Evolutionary conservation across 306 rosid species (phyloP).

Genomic region (Cucumis hystrix): DNA sequence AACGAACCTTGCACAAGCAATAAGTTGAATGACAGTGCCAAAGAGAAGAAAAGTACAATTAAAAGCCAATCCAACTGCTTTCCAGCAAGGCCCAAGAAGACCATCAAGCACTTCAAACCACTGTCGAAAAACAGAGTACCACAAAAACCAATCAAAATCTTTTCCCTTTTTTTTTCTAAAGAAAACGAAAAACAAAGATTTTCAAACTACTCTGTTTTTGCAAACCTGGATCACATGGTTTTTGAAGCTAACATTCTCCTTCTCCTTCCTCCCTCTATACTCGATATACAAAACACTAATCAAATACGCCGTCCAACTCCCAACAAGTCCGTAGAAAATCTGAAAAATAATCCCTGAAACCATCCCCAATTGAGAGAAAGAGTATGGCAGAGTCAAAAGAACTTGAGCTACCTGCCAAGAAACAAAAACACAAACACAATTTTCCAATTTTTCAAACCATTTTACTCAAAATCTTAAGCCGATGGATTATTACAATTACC

Average conservation of each 20-base stretch:
- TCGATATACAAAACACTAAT: slow-evolving; percentile 50
- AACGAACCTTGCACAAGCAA: slow-evolving; percentile 60
- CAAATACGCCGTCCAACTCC: slow-evolving; percentile 61
- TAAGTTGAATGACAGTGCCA: slow-evolving; percentile 62
- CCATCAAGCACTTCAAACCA: slow-evolving; percentile 73
- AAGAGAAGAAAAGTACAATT: slow-evolving; percentile 58
- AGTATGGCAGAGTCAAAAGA: slow-evolving; percentile 45
- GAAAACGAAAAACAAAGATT: background rate
- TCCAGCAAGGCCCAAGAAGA: slow-evolving; percentile 52
- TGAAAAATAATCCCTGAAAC: slow-evolving; percentile 45
- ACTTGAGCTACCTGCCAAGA: slow-evolving; percentile 54
- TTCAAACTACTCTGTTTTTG: background rate
- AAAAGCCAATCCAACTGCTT: slow-evolving; percentile 48
- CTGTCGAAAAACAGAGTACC: slow-evolving; percentile 7
- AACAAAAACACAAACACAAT: background rate
- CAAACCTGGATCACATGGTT: slow-evolving; percentile 61
- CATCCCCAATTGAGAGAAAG: slow-evolving; percentile 55
- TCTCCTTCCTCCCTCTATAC: slow-evolving; percentile 50
- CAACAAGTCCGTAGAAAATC: slow-evolving; percentile 45
- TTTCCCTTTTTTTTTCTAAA: background rate
- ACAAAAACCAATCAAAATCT: background rate
- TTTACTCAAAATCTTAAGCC: background rate
- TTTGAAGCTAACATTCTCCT: slow-evolving; percentile 51
- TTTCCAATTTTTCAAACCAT: background rate
- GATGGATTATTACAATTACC: slow-evolving; percentile 12